Conservation (phyloP, 345 rosid species). For the Hibiscus tridactylites region DNA sequence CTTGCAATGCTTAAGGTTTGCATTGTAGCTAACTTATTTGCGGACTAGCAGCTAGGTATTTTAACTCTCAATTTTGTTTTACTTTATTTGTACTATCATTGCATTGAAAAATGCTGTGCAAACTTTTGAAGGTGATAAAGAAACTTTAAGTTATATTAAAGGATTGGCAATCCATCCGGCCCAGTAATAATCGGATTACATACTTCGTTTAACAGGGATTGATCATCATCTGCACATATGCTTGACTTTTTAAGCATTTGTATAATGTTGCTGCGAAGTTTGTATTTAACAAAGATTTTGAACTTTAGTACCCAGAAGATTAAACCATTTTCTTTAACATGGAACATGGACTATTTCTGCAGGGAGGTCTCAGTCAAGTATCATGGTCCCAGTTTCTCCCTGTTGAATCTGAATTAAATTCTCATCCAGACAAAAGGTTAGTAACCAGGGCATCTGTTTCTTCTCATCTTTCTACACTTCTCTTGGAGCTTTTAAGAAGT, state of each 20-base stretch:
- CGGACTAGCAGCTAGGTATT: not conserved
- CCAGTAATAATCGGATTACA: not conserved
- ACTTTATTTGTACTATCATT: not conserved
- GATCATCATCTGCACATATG: not conserved
- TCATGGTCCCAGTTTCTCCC: conserved; percentile 99
- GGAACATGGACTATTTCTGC: conserved; percentile 7
- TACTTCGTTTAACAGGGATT: not conserved
- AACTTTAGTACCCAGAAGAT: not conserved
- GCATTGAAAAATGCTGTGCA: not conserved
- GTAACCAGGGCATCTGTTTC: not conserved
- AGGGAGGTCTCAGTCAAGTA: conserved; percentile 82
- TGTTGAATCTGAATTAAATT: conserved; percentile 64
- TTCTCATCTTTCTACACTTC: not conserved
- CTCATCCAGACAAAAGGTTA: conserved; percentile 68
- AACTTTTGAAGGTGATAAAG: not conserved
- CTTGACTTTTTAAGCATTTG: not conserved
- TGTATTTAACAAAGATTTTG: not conserved
- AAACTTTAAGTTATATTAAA: not conserved
- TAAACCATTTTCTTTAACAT: not conserved
- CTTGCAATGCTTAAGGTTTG: not conserved
- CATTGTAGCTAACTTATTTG: not conserved
- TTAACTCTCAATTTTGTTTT: not conserved
- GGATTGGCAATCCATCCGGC: not conserved
- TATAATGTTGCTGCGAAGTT: too few species aligned
- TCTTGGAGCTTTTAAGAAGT: not conserved